Base-by-base conservation (phyloP, 108 stramenopile species). In the Aureococcus anophagefferens region DNA sequence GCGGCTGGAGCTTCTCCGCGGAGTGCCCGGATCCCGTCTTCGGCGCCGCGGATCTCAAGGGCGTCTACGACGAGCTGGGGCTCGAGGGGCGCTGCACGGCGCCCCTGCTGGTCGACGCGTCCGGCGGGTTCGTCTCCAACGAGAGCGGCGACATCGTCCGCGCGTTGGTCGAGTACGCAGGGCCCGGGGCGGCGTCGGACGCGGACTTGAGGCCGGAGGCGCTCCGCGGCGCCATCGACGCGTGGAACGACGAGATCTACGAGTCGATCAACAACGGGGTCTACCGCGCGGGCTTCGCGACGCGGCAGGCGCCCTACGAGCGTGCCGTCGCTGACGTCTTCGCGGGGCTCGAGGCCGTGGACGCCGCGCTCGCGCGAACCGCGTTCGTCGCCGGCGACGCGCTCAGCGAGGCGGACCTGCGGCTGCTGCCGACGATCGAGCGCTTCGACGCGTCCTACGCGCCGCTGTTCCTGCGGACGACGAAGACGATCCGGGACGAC, bases 371-470 rank as follows among this genome's bases (percentile, higher is more conserved):
- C 21, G 51, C 21, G 21, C 0, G 3, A 11, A 25, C 51, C 21
- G 21, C 1, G 7, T 96, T 94, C 82, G 84, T 98, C 76, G 95
- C 96, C 18, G 87, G 92, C 30, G 93, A 96, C 74, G 79, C 91
- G 33, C 80, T 96, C 30, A 88, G 90, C 18, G 94, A 94, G 68
- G 79, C 91, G 72, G 92, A 94, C 36, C 89, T 96, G 14, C 76
- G 91, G 33, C 88, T 93, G 34, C 80, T 92, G 37, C 89, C 91
- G 0, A 90, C 89, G 68, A 86, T 90, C 63, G 72, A 89, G 35
- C 78, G 91, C 28, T 89, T 85, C 68, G 91, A 92, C 74, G 86
- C 86, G 64, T 89, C 86, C 0, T 92, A 92, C 80, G 78, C 84
- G 46, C 88, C 89, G 1, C 75, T 92, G 0, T 92, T 92, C 79